These are phyloP conservation scores for Euphorbia peplus DNA, from an alignment of 345 rosid species.

Conservation along the genomic window DNA sequence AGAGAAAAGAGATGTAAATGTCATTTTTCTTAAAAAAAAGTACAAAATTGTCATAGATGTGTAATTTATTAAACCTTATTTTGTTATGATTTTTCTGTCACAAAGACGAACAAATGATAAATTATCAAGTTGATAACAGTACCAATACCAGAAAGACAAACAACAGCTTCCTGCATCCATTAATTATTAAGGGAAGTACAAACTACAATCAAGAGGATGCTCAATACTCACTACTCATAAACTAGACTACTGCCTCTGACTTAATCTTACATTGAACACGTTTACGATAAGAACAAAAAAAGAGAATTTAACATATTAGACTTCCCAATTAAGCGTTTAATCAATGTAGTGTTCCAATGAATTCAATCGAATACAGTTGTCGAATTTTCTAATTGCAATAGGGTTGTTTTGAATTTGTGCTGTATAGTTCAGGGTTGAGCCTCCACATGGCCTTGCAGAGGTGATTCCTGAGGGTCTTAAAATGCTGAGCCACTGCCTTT, in stretches of 20 bases:
- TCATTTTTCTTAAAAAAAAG: too few species aligned
- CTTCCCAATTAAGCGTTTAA: background rate
- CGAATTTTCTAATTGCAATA: background rate
- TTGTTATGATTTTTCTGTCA: too few species aligned
- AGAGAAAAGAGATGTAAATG: too few species aligned
- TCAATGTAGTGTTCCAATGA: background rate
- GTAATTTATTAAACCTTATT: too few species aligned
- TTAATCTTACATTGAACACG: background rate
- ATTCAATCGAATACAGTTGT: background rate
- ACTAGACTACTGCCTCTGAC: background rate
- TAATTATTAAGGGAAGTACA: background rate
- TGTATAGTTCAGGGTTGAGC: background rate
- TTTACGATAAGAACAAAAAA: background rate
- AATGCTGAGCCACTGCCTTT: slow-evolving; percentile 29
- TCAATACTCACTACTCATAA: background rate
- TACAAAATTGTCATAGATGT: too few species aligned
- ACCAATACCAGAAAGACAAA: background rate
- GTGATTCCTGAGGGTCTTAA: background rate
- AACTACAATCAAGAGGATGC: background rate
- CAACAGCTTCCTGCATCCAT: background rate
- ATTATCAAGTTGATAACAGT: too few species aligned
- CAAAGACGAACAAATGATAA: too few species aligned
- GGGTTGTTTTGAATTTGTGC: background rate
- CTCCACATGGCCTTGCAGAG: background rate
- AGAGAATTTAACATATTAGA: background rate